Evolutionary conservation across 1,139 yeast species (phyloP).

Genomic region (Yamadazyma triangularis): DNA sequence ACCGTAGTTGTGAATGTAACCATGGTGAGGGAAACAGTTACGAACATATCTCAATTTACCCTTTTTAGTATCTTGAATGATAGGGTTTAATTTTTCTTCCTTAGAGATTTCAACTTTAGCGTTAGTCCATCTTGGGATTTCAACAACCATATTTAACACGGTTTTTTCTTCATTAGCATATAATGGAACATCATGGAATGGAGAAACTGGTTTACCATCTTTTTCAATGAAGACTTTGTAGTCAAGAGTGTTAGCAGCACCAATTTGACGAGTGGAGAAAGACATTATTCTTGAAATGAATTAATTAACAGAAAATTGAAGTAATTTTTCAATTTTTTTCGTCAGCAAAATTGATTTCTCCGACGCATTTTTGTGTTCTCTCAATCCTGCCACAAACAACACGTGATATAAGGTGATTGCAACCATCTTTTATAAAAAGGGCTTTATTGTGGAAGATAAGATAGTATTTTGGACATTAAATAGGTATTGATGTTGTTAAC

Average conservation of each 20-base stretch:
- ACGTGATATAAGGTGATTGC: too few species aligned
- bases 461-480: too few species aligned
- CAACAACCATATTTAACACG: slow-evolving; percentile 84
- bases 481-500: not conserved
- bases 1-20: slow-evolving; percentile 94
- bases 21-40: slow-evolving; percentile 94
- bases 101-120: slow-evolving; percentile 89
- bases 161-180: slow-evolving; percentile 57
- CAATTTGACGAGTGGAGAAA: slow-evolving; percentile 79
- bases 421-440: too few species aligned
- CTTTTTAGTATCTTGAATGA: slow-evolving; percentile 88
- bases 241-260: slow-evolving; percentile 88
- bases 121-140: slow-evolving; percentile 94
- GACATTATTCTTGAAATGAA: slow-evolving; percentile 55
- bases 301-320: slow-evolving; percentile 3
- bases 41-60: slow-evolving; percentile 84
- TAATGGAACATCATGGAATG: slow-evolving; percentile 87
- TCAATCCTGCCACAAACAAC: too few species aligned
- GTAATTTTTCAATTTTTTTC: too few species aligned
- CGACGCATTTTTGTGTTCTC: too few species aligned
- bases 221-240: slow-evolving; percentile 66
- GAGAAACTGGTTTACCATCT: slow-evolving; percentile 42
- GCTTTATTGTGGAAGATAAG: too few species aligned
- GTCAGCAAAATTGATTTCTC: too few species aligned
- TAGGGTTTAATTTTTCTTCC: slow-evolving; percentile 75